Base-by-base conservation (phyloP, 2,329 filamentous ascomycete genomes). In the Cercospora beticola region DNA sequence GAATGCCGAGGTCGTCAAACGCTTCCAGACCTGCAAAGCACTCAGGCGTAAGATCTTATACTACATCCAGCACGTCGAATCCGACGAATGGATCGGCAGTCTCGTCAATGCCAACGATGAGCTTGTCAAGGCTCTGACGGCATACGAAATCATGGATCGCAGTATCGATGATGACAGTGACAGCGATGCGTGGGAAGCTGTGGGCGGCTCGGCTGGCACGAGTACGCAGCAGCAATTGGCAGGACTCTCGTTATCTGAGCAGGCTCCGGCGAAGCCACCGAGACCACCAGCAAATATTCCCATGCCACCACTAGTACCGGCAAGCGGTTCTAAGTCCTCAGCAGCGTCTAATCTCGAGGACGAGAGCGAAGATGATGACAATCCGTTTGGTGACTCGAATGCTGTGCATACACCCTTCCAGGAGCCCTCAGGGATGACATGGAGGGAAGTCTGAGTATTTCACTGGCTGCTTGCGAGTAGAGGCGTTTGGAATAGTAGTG, bases 71-170 rank as follows among this genome's bases (percentile, higher is more conserved):
- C 87, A 93, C 62, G 91, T 98, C 12, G 92, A 97, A 78, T 90
- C 89, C 8, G 94, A 98, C 76, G 90, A 98, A 76, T 97, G 92
- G 85, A 89, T 99, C 8, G 95, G 94, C 52, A 90, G 92, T 69
- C 85, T 99, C 4, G 89, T 99, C 18, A 92, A 95, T 76, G 94
- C 94, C 72, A 98, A 99, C 76, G 95, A 99, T 75, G 92, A 97
- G 80, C 89, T 99, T n/a, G 92, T 98, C 49, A 90, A 90, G 70
- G 93, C 94, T 1, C 85, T 99, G 67, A 97, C 97, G 88, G 92
- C 93, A 0, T 99, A 93, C 77, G 94, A 98, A 80, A 92, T 97
- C 74, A 87, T 98, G 71, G 94, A 99, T 78, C 89, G 90, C 69
- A 93, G 92, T 59, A 91, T 94, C 71, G 91, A 93, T 72, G 87